A percentile compares a stretch with the other conserved stretches of the same genome.
Evolutionary conservation across 2,329 filamentous ascomycete genomes (phyloP).

Genomic region (Talaromyces sp.): DNA sequence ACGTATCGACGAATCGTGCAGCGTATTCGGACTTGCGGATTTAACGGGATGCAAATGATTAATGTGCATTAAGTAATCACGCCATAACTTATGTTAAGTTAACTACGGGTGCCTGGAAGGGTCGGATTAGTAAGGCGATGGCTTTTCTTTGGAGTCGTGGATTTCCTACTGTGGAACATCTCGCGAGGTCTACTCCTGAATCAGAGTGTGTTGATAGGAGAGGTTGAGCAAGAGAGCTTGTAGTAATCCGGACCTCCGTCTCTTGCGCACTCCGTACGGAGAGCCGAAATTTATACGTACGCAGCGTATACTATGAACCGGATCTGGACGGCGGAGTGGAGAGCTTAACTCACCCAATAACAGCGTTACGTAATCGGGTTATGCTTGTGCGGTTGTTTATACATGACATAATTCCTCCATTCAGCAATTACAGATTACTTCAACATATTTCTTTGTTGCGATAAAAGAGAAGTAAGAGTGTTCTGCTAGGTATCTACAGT

Average conservation of each 20-base stretch:
- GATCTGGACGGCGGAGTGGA: background rate
- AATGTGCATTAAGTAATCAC: constrained; percentile 4
- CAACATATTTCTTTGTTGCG: too few relatives aligned
- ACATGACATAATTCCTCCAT: background rate
- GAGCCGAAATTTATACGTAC: background rate
- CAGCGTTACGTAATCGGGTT: background rate
- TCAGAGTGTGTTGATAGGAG: too few relatives aligned
- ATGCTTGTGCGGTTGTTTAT: background rate
- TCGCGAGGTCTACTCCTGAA: background rate
- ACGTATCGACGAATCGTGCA: background rate
- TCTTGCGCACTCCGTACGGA: background rate
- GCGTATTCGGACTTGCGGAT: constrained; percentile 2
- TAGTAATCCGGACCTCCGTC: background rate
- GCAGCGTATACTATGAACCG: background rate
- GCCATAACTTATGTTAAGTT: background rate
- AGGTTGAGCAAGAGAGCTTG: background rate
- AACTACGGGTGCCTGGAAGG: background rate
- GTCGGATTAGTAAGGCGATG: background rate
- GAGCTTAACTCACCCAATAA: background rate
- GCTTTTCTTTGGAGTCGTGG: too few relatives aligned
- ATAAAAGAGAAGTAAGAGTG: too few relatives aligned
- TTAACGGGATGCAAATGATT: background rate
- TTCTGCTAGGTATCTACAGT: too few relatives aligned
- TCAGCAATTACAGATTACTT: too few relatives aligned
- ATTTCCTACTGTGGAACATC: background rate